Conservation (phyloP, 345 rosid genomes). For the Zanthoxylum bungeanum region DNA sequence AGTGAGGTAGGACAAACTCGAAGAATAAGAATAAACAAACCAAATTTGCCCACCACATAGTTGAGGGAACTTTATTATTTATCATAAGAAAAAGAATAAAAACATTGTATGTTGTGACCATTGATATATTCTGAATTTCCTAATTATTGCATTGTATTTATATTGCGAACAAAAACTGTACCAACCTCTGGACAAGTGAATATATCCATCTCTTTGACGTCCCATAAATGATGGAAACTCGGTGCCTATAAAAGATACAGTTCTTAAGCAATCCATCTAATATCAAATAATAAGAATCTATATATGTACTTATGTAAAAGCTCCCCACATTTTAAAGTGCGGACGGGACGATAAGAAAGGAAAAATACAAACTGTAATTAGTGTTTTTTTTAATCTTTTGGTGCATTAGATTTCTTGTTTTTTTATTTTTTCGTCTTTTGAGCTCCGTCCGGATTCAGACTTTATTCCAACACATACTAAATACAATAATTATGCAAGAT, state of each 20-base stretch:
- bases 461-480: background rate
- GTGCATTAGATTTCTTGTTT: no score
- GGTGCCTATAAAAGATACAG: slow-evolving; percentile 31
- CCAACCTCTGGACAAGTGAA: slow-evolving; percentile 53
- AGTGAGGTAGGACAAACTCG: background rate
- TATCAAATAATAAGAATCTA: background rate
- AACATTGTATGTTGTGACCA: background rate
- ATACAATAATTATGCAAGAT: no score
- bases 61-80: background rate
- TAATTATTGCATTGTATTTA: background rate
- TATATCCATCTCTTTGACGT: slow-evolving; percentile 41
- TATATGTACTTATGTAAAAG: no score
- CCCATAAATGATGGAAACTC: slow-evolving; percentile 36
- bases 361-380: no score
- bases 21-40: background rate
- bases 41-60: background rate
- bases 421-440: background rate
- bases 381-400: no score
- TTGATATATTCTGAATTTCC: background rate
- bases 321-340: no score
- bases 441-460: background rate
- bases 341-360: no score
- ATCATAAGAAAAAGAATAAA: background rate
- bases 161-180: slow-evolving; percentile 19
- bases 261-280: slow-evolving; percentile 12